Evolutionary conservation across 805 yeast genomes (phyloP).

Genomic region (Suhomyces emberorum): DNA sequence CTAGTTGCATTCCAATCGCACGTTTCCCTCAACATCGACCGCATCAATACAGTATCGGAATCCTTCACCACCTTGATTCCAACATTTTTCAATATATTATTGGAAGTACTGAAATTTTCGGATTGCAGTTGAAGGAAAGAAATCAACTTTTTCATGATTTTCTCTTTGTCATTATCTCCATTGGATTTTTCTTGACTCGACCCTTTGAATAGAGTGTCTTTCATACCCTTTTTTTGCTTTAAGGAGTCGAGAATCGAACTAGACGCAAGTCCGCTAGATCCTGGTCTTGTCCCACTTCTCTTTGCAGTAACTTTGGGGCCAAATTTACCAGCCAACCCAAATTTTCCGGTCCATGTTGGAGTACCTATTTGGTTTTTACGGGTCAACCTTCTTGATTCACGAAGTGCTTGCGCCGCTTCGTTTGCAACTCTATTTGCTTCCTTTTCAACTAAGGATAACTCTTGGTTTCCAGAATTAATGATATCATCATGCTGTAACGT

Average conservation of each 20-base stretch:
- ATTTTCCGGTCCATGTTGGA: constrained; percentile 96
- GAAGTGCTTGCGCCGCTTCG: constrained; percentile 53
- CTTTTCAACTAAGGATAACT: constrained; percentile 50
- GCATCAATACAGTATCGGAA: constrained; percentile 54
- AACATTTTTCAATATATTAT: constrained; percentile 42
- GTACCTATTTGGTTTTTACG: constrained; percentile 56
- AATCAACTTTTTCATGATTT: constrained; percentile 35
- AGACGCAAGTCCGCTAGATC: constrained; percentile 31
- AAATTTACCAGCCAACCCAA: constrained; percentile 76
- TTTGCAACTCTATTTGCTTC: constrained; percentile 61
- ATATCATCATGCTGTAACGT: constrained; percentile 78
- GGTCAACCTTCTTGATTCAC: constrained; percentile 57
- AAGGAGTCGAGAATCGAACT: constrained; percentile 48
- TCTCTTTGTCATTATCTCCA: constrained; percentile 12
- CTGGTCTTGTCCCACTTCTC: not conserved
- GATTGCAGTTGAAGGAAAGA: constrained; percentile 34
- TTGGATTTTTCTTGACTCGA: constrained; percentile 7
- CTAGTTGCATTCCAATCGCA: constrained; percentile 61
- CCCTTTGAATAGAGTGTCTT: constrained; percentile 17
- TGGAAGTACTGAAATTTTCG: constrained; percentile 45
- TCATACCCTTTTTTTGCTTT: constrained; percentile 40
- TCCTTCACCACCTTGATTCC: constrained; percentile 32
- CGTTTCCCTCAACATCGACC: constrained; percentile 66
- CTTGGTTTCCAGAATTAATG: constrained; percentile 53
- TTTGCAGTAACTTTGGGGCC: constrained; percentile 17